These are phyloP conservation scores for Chalciporus sphaerocephalus DNA, from an alignment of 768 basidiomycete species.

Conservation along the genomic window DNA sequence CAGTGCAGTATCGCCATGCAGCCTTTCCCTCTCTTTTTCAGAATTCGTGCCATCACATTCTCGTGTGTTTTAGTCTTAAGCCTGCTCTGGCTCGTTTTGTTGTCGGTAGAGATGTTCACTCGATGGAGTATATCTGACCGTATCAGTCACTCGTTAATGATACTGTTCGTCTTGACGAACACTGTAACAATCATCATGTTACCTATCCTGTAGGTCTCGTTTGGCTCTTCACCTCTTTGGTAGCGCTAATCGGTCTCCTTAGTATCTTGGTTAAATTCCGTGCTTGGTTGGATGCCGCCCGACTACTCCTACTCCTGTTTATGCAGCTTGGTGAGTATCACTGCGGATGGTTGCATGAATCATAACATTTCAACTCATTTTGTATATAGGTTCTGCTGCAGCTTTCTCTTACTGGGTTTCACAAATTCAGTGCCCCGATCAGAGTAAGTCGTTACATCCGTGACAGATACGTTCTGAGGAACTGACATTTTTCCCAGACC, in stretches of 20 bases:
- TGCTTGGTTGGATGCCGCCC: slow-evolving; percentile 50
- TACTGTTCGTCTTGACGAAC: slow-evolving; percentile 41
- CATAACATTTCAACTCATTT: background rate
- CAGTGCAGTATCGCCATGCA: slow-evolving; percentile 20
- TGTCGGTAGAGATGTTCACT: slow-evolving; percentile 43
- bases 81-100: slow-evolving; percentile 46
- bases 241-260: background rate
- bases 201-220: slow-evolving; percentile 39
- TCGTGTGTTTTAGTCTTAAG: slow-evolving; percentile 39
- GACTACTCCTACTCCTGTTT: slow-evolving; percentile 43
- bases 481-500: slow-evolving; percentile 24
- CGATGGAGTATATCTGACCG: slow-evolving; percentile 44
- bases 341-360: background rate
- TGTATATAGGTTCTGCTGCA: slow-evolving; percentile 37
- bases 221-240: background rate
- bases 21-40: slow-evolving; percentile 30
- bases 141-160: slow-evolving; percentile 42
- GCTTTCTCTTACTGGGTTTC: slow-evolving; percentile 42
- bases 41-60: slow-evolving; percentile 27
- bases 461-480: background rate
- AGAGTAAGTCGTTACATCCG: slow-evolving; percentile 32
- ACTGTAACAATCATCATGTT: slow-evolving; percentile 37
- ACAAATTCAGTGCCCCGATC: slow-evolving; percentile 39
- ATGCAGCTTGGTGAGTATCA: slow-evolving; percentile 43
- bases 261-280: slow-evolving; percentile 48